These are phyloP conservation scores for Cladosporium sp. DNA, from an alignment of 2,329 filamentous ascomycete species.

Conservation along the genomic window DNA sequence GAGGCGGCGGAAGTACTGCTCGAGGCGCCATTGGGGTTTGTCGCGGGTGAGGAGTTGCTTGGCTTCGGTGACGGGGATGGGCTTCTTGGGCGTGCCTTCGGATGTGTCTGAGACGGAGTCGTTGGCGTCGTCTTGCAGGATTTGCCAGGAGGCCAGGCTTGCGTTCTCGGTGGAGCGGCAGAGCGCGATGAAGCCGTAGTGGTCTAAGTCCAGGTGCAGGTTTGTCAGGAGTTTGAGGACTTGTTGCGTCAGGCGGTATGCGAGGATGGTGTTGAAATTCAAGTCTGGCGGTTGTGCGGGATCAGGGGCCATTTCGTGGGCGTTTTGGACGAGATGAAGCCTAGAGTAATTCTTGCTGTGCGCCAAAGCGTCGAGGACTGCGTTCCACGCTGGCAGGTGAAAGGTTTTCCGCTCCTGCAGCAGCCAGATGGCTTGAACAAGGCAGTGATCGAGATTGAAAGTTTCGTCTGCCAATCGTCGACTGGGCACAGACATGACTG, in stretches of 20 bases:
- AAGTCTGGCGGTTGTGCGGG: neutral
- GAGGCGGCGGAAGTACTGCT: conserved; percentile 14
- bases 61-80: neutral
- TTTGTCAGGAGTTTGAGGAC: conserved; percentile 16
- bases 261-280: conserved; percentile 16
- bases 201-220: conserved; percentile 31
- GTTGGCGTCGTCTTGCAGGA: too few species aligned
- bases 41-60: neutral
- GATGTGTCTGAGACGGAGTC: too few species aligned
- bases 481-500: neutral
- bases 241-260: conserved; percentile 19
- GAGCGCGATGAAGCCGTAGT: conserved; percentile 24
- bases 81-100: neutral
- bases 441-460: conserved; percentile 13
- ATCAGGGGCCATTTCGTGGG: neutral
- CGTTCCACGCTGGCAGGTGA: conserved; percentile 23
- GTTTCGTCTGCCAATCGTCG: neutral
- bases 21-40: neutral
- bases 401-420: conserved; percentile 19
- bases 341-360: conserved; percentile 6
- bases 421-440: conserved; percentile 27
- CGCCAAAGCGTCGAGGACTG: conserved; percentile 23
- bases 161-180: conserved; percentile 32
- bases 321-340: neutral
- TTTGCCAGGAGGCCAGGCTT: conserved; percentile 23